Evolutionary conservation across 306 rosid species (phyloP), one percentile per base, ranked within the genome.

Genomic region (Begonia loranthoides): DNA sequence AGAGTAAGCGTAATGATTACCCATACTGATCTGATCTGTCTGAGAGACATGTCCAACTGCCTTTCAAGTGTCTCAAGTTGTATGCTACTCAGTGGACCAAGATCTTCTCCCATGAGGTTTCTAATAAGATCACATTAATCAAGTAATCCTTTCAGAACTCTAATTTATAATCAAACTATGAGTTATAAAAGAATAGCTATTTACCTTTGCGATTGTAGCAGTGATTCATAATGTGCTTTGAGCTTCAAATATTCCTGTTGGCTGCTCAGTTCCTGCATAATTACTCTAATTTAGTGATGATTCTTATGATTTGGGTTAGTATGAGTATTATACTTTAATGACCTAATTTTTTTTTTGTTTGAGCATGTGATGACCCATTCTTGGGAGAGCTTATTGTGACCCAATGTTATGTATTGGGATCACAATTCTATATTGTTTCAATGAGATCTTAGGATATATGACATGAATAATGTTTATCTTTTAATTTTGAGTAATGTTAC

Each of bases 181-280:
- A 51, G 24, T 54, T 38, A 14, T 19, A 13, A 46, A n/a, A 46
- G n/a, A 66, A 40, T 41, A 47, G 33, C 15, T 55, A 21, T 70
- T 28, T 8, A 86, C 96, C 96, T 83, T 63, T 92, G 94, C 45
- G 94, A 78, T 54, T 94, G 70, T 58, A 80, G 86, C 17, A 92
- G 76, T 48, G 79, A 73, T 70, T 92, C 99, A 58, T 76, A 86
- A 63, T 88, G 94, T 62, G 96, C 94, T 71, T 92, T 86, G 54
- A 92, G 96, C 84, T 76, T 92, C 87, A 92, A 69, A 68, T 92
- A 92, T 54, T 92, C 99, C 64, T 92, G 99, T 57, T 92, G 99
- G 65, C 94, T 92, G 67, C 96, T 87, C 80, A 92, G 54, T 59
- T 92, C 99, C 96, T 92, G 13, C 33, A 62, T n/a, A n/a, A n/a